Conservation (phyloP, 495 filamentous ascomycete species). For the Neurospora sp. region DNA sequence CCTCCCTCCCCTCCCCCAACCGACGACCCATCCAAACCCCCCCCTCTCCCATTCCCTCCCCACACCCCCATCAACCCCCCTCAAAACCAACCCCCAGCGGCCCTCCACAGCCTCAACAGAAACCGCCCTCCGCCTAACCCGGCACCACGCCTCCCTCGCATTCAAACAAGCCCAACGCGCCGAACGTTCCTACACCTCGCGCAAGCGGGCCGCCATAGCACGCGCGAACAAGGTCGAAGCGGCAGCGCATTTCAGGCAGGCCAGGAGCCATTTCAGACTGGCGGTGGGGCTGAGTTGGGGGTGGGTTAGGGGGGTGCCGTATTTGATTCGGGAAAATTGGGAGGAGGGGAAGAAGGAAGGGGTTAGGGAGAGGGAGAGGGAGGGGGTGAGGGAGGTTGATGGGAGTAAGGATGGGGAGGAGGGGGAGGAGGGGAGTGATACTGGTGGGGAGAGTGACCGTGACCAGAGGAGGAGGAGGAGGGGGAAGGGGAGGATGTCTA, state of each 20-base stretch:
- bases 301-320: slow-evolving; percentile 9
- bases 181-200: slow-evolving; percentile 19
- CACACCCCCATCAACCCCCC: neutral
- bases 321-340: slow-evolving; percentile 6
- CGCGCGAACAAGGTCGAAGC: slow-evolving; percentile 17
- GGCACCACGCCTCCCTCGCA: slow-evolving; percentile 13
- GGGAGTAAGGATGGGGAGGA: neutral
- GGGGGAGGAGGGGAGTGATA: neutral
- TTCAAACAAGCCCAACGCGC: slow-evolving; percentile 16
- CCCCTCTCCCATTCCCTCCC: neutral
- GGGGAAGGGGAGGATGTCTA: neutral
- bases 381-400: neutral
- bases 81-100: slow-evolving; percentile 1
- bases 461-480: neutral
- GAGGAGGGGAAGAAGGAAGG: slow-evolving; percentile 5
- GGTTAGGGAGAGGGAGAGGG: slow-evolving; percentile 2
- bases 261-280: slow-evolving; percentile 12
- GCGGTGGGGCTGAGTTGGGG: slow-evolving; percentile 9
- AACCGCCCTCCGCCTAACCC: slow-evolving; percentile 16
- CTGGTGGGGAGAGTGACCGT: neutral
- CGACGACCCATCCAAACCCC: neutral
- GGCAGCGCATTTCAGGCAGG: slow-evolving; percentile 16
- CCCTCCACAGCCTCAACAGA: slow-evolving; percentile 24
- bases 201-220: slow-evolving; percentile 18
- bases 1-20: neutral